Evolutionary conservation across 2,329 filamentous ascomycete genomes (phyloP).

Genomic region (Talaromyces amestolkiae): DNA sequence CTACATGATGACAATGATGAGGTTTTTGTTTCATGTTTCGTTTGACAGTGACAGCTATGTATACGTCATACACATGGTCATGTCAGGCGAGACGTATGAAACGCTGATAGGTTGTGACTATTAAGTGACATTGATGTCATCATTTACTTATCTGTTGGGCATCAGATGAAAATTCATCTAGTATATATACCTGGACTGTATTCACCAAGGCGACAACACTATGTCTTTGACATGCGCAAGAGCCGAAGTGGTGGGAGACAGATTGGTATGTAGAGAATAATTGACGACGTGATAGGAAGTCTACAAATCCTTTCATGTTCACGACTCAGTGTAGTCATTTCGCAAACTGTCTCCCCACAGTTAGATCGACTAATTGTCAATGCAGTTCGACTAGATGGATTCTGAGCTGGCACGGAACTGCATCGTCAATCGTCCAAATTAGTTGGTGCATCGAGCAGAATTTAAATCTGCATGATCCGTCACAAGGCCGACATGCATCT

Average conservation of each 20-base stretch:
- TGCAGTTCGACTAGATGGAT: not conserved
- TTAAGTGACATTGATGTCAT: not conserved
- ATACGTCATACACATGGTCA: not conserved
- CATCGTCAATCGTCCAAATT: not conserved
- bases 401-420: not conserved
- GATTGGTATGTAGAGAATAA: not conserved
- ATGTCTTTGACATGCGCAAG: not conserved
- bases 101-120: not conserved
- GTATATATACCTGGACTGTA: not conserved
- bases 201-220: not conserved
- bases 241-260: not conserved
- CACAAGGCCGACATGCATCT: constrained; percentile 11
- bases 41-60: not conserved
- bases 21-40: not conserved
- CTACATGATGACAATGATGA: not conserved
- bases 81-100: not conserved
- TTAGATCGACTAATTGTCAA: not conserved
- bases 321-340: not conserved
- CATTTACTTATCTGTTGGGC: not conserved
- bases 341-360: not conserved
- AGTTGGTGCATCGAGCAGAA: not conserved
- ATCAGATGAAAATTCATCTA: not conserved
- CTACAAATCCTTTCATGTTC: not conserved
- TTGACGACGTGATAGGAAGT: not conserved
- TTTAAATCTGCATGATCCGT: not conserved